Evolutionary conservation across 2,329 filamentous ascomycete genomes (phyloP).

Genomic region (Helotiales sp.): DNA sequence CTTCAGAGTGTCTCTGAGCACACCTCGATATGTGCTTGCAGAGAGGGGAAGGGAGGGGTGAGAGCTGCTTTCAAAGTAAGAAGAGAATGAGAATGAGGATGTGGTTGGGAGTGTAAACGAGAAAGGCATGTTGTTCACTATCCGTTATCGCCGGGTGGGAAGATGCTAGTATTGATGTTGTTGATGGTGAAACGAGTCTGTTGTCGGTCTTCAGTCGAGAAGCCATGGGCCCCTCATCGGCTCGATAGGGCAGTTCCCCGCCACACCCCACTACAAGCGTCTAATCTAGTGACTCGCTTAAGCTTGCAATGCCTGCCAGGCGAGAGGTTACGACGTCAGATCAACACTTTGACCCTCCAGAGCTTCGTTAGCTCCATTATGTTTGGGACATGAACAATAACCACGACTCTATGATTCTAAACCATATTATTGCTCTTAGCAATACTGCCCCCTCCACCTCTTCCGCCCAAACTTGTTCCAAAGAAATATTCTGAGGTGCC

Average conservation of each 20-base stretch:
- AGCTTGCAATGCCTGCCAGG: background rate
- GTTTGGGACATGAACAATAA: too few species aligned
- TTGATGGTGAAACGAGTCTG: background rate
- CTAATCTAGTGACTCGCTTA: background rate
- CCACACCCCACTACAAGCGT: conserved; percentile 6
- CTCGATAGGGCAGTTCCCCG: background rate
- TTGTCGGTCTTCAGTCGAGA: background rate
- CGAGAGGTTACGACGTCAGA: background rate
- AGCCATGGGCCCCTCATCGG: background rate
- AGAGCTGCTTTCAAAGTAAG: conserved; percentile 76
- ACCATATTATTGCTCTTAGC: too few species aligned
- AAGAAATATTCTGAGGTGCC: background rate
- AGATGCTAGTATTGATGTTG: background rate
- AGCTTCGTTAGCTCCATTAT: too few species aligned
- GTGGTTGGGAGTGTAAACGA: conserved; percentile 89
- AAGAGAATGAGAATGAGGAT: conserved; percentile 81
- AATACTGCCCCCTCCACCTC: too few species aligned
- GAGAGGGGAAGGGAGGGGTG: conserved; percentile 87
- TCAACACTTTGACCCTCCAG: background rate
- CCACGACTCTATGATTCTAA: too few species aligned
- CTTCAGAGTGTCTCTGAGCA: conserved; percentile 84
- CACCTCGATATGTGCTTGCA: conserved; percentile 81
- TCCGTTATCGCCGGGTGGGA: too few species aligned
- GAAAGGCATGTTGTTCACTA: conserved; percentile 72
- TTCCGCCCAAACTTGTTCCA: background rate